phyloP scores from a whole-genome alignment of 2,329 filamentous ascomycete species.

The Ophiostoma quercus region DNA sequence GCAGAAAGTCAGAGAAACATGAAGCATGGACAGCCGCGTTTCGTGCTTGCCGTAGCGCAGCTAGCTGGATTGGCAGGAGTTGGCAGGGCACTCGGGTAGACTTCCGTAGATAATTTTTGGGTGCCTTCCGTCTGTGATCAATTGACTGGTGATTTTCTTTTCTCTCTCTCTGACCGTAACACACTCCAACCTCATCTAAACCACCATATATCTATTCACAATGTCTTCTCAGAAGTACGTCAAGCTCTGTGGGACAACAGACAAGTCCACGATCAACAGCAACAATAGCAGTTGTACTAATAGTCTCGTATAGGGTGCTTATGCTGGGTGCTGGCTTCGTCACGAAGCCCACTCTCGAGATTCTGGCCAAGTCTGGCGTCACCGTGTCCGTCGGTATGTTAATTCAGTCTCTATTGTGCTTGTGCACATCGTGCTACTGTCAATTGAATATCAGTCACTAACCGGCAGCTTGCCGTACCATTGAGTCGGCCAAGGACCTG shows the following conservation, averaged over 20 bases:
- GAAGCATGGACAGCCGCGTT: slow-evolving; percentile 15
- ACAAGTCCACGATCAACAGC: background rate
- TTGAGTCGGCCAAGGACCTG: slow-evolving; percentile 71
- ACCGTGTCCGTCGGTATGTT: slow-evolving; percentile 61
- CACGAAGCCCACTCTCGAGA: slow-evolving; percentile 59
- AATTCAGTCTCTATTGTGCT: slow-evolving; percentile 29
- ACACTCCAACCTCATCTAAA: slow-evolving; percentile 9
- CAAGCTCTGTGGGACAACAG: background rate
- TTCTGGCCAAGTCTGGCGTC: slow-evolving; percentile 56
- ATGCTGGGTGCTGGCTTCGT: slow-evolving; percentile 55
- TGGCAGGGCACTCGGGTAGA: background rate
- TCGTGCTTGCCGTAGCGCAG: slow-evolving; percentile 5
- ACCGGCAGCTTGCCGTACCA: slow-evolving; percentile 67
- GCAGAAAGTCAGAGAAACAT: background rate
- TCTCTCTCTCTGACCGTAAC: slow-evolving; percentile 5
- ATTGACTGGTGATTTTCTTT: slow-evolving; percentile 6
- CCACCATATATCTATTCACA: slow-evolving; percentile 16
- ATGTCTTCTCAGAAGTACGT: slow-evolving; percentile 23
- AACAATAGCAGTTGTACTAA: background rate
- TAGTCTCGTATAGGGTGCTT: slow-evolving; percentile 26
- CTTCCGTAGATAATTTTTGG: slow-evolving; percentile 18
- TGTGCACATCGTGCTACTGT: background rate
- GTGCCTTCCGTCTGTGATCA: background rate
- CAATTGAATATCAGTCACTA: background rate
- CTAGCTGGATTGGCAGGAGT: background rate